phyloP scores from a whole-genome alignment of 1,284 basidiomycete species.

The Lentinula novae-zelandiae region DNA sequence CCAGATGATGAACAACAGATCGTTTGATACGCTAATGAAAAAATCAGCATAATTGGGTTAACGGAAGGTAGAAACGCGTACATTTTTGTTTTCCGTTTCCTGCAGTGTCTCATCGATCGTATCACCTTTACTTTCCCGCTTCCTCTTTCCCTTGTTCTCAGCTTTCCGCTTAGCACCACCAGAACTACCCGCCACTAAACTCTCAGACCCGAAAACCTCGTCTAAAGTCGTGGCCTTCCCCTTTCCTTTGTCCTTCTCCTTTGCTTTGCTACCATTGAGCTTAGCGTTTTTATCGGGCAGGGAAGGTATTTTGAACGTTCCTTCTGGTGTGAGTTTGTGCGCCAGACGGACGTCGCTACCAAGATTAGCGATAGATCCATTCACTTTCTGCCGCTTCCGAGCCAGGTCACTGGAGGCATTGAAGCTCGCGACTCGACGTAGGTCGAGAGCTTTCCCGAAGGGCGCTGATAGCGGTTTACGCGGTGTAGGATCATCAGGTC shows the following conservation, averaged over 20 bases:
- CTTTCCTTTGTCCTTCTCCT: constrained; percentile 30
- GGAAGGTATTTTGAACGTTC: constrained; percentile 48
- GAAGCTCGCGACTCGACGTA: constrained; percentile 26
- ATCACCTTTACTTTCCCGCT: constrained; percentile 20
- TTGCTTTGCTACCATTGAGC: constrained; percentile 20
- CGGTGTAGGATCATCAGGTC: constrained; percentile 76
- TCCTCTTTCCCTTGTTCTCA: constrained; percentile 26
- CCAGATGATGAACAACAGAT: constrained; percentile 3
- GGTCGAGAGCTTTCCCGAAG: constrained; percentile 24
- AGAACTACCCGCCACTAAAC: constrained; percentile 3
- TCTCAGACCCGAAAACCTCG: constrained; percentile 47
- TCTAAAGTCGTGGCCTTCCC: constrained; percentile 27
- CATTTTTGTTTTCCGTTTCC: constrained; percentile 43
- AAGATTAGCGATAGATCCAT: constrained; percentile 21
- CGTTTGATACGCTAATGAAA: constrained; percentile 12
- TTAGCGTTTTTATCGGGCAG: constrained; percentile 30
- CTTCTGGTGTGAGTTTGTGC: constrained; percentile 6
- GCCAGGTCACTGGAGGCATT: constrained; percentile 21
- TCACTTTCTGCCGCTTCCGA: constrained; percentile 27
- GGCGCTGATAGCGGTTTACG: constrained; percentile 50
- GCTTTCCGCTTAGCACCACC: constrained; percentile 9
- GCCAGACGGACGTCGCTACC: constrained; percentile 33
- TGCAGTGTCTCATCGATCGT: constrained; percentile 15
- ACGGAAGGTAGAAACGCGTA: constrained; percentile 20
- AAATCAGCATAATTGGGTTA: neutral